Base-by-base conservation (phyloP, 306 rosid species). In the Canavalia gladiata region DNA sequence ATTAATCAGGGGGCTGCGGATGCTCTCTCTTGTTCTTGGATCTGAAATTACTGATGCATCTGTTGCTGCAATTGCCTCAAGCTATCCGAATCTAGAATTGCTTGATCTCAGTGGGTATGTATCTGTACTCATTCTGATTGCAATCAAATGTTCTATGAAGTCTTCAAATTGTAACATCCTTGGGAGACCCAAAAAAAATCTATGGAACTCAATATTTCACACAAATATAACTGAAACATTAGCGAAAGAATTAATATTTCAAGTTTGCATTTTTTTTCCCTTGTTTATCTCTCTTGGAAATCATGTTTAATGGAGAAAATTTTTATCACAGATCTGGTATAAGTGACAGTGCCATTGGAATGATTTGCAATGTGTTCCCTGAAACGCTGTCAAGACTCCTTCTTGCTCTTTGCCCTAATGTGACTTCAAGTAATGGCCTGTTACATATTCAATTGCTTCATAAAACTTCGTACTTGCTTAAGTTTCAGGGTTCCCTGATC, bases 1-100 rank as follows among this genome's bases (percentile, higher is more conserved):
- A 66, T 77, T 37, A 43, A 80, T 66, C 87, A 93, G 98, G 92
- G 90, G 88, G 64, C 76, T 96, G 85, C 91, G 87, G 52, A 96
- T 86, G 98, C 98, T 96, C 46, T 96, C 99, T 37, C 97, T 96
- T 71, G 98, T 96, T 85, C 97, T 96, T 75, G 99, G 99, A 83
- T 87, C 97, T 83, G 94, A 92, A 86, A 90, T 96, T 66, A 89
- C 91, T 2, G 99, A 96, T 89, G 99, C 99, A 51, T 96, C 99
- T 64, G 98, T 93, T 84, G 99, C 99, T 87, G 93, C 99, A 69
- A 94, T 96, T 76, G 85, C 98, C 81, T 88, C 97, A 25, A 88
- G 91, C 86, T 90, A 90, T 84, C 97, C 97, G 4, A 80, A 86
- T 76, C 82, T 96, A 25, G 97, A 96, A 57, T 82, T 96, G 90